Conservation (phyloP, 73 alveolate species). For the Paramecium tetraurelia region DNA sequence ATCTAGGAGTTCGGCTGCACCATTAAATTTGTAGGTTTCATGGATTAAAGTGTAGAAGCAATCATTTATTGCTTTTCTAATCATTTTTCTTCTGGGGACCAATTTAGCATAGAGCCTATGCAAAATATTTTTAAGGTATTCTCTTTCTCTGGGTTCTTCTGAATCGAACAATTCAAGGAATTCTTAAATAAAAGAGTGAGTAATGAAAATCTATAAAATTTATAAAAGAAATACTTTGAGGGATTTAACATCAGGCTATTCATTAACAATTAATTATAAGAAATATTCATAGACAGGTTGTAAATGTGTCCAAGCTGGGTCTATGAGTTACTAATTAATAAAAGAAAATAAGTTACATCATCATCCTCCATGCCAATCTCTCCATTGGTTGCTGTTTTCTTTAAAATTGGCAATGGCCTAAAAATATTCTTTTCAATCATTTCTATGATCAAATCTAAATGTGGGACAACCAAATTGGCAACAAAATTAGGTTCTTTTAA, state of each 20-base stretch:
- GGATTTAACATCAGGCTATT: constrained; percentile 72
- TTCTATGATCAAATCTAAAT: constrained; percentile 83
- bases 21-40: constrained; percentile 89
- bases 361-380: constrained; percentile 67
- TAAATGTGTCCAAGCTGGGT: constrained; percentile 84
- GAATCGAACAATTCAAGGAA: constrained; percentile 79
- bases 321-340: constrained; percentile 23
- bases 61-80: constrained; percentile 87
- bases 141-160: constrained; percentile 83
- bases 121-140: constrained; percentile 80
- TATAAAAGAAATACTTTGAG: constrained; percentile 65
- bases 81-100: constrained; percentile 85
- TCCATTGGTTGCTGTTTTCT: constrained; percentile 65
- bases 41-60: constrained; percentile 87
- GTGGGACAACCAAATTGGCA: constrained; percentile 75
- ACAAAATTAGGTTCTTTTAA: constrained; percentile 78
- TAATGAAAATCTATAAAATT: constrained; percentile 61
- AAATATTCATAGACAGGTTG: constrained; percentile 80
- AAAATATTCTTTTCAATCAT: constrained; percentile 90
- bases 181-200: constrained; percentile 74
- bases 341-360: constrained; percentile 44
- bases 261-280: constrained; percentile 74
- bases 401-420: constrained; percentile 85
- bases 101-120: constrained; percentile 89
- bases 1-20: constrained; percentile 89